These are phyloP conservation scores for Claviceps paspali DNA, from an alignment of 2,329 filamentous ascomycete genomes.

Conservation along the genomic window DNA sequence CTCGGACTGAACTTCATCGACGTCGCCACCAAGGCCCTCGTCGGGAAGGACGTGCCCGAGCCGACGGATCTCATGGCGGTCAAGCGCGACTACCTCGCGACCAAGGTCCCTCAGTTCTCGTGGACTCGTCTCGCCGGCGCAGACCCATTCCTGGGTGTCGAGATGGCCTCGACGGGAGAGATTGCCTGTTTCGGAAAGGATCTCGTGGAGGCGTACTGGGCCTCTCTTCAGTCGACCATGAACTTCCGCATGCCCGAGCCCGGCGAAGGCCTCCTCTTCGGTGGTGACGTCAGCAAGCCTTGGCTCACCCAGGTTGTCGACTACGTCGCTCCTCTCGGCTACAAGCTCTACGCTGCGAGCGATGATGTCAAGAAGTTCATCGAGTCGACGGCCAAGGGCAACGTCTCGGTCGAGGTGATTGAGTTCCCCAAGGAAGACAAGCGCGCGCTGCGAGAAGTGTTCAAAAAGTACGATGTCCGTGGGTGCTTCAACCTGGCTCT, in stretches of 20 bases:
- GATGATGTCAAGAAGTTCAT: slow-evolving; percentile 69
- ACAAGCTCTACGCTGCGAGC: slow-evolving; percentile 85
- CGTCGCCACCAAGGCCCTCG: slow-evolving; percentile 80
- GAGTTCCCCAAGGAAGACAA: slow-evolving; percentile 97
- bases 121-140: slow-evolving; percentile 97
- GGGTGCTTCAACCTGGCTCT: slow-evolving; percentile 92
- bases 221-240: slow-evolving; percentile 91
- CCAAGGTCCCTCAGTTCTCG: slow-evolving; percentile 97
- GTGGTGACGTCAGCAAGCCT: slow-evolving; percentile 60
- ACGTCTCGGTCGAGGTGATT: slow-evolving; percentile 69
- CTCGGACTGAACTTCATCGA: slow-evolving; percentile 95
- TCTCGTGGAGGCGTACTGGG: slow-evolving; percentile 94
- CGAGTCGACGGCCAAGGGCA: slow-evolving; percentile 52
- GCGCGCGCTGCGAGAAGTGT: slow-evolving; percentile 83
- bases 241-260: slow-evolving; percentile 96
- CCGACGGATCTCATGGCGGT: slow-evolving; percentile 76
- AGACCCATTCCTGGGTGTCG: slow-evolving; percentile 92
- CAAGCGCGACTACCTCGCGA: slow-evolving; percentile 84
- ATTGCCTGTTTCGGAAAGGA: slow-evolving; percentile 98
- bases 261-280: slow-evolving; percentile 88
- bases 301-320: slow-evolving; percentile 69
- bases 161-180: slow-evolving; percentile 94
- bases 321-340: slow-evolving; percentile 75
- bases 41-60: slow-evolving; percentile 70
- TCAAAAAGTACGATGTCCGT: slow-evolving; percentile 90